Base-by-base conservation (phyloP, 192 early-diverging fungal species). In the Fimicolochytrium jonesii region DNA sequence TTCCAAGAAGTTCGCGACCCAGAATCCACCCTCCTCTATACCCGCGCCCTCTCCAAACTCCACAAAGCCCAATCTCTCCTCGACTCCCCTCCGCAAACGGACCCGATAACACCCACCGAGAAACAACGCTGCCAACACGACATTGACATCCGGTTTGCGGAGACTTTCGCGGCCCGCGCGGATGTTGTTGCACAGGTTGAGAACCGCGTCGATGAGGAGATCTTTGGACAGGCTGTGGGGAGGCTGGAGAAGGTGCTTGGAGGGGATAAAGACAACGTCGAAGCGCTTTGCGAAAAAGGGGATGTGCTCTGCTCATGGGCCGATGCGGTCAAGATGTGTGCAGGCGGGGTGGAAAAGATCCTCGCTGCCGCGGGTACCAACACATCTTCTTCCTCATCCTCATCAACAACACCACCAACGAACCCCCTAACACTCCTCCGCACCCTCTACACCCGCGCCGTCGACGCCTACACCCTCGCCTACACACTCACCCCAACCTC, bases 201-300 rank as follows among this genome's bases (percentile, higher is more conserved):
- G 22, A 42, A 56, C 22, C 32, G 56, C 25, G 43, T 61, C 20
- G 65, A 66, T 45, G 31, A 13, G 31, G 47, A 26, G 11, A 35
- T 33, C 15, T 73, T 70, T 33, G 60, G 70, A 45, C 9, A 39
- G 17, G 68, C 71, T 9, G 26, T 60, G 18, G 47, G 28, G n/a
- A 6, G 53, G 10, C 46, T 70, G 41, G 64, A 72, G 23, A 20
- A 22, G 4, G 51, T 68, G 41, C 42, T 72, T 18, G 47, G n/a
- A 15, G 35, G 30, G 6, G 41, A 69, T 22, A 42, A 50, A 20
- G 39, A 49, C 9, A 61, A 68, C 59, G 71, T 69, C 26, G 75
- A 77, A 41, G 70, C 75, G 1, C 49, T 69, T 6, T 72, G 70
- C n/a, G 70, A 71, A 28, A 69, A 68, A 52, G 75, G 64, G 6